Base-by-base conservation (phyloP, 768 basidiomycete species). In the Suillus fuscotomentosus region DNA sequence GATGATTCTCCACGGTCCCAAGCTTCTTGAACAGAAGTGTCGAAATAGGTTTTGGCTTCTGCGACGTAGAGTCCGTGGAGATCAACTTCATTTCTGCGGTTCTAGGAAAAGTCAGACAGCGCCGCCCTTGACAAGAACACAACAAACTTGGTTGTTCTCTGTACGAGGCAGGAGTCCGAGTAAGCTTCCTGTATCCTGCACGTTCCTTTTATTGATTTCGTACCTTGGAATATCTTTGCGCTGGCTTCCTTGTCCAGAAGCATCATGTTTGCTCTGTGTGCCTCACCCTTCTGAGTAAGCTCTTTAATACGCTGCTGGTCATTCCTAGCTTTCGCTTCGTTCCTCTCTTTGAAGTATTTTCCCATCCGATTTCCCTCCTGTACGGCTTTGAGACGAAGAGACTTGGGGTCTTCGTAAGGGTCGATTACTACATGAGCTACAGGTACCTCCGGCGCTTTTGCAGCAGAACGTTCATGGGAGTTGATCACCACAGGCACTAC, bases 41-140 rank as follows among this genome's bases (percentile, higher is more conserved):
- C 92, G 1, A 89, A 87, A 62, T 82, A 82, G 51, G 82, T 76
- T 54, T 94, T 87, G 20, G 93, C 91, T 76, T 97, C 95, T 71
- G 91, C 90, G 60, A 95, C 94, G 74, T 91, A 94, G 3, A 96
- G 79, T 3, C 92, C 92, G 73, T 96, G 94, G 41, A 95, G 77
- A 74, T 96, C 94, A 56, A 95, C 80, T 74, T 91, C 89, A 2
- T 87, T 89, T 63, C 81, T 76, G 55, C 88, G 20, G 22, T 55
- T 50, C 63, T 64, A 36, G 20, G 47, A 50, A 56, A 51, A 31
- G 60, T 38, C 59, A 51, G 17, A 53, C 2, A n/a, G 8, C 22
- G 31, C 47, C 27, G 20, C 31, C 24, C 15, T 41, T 3, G 27
- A 50, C 43, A 14, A 24, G 47, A 54, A 41, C 50, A 41, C 38